Percentiles rank a stretch among this genome's conserved stretches.
phyloP scores from a whole-genome alignment of 495 filamentous ascomycete genomes.

The Bryoglossum gracile region DNA sequence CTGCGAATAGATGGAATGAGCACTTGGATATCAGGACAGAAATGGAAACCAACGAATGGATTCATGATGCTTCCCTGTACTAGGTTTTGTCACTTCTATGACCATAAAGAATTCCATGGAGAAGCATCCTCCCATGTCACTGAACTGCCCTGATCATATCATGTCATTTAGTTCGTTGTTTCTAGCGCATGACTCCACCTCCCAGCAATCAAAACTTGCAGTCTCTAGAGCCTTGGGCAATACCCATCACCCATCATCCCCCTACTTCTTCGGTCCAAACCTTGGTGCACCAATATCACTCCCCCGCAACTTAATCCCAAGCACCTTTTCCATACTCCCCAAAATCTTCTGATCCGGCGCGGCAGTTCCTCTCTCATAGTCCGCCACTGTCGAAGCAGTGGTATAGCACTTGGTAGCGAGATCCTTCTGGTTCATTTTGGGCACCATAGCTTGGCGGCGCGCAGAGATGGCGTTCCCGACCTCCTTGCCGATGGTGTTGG shows the following conservation, averaged over 20 bases:
- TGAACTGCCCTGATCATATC: background rate
- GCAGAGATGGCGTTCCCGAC: slow-evolving; percentile 79
- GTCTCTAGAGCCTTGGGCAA: background rate
- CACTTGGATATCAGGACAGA: slow-evolving; percentile 1
- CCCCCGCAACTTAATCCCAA: slow-evolving; percentile 80
- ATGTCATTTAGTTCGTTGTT: no score
- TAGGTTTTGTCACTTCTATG: slow-evolving; percentile 11
- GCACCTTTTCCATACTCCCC: slow-evolving; percentile 68
- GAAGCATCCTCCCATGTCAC: background rate
- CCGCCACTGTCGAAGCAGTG: slow-evolving; percentile 67
- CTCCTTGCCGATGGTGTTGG: slow-evolving; percentile 73
- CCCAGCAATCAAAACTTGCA: no score
- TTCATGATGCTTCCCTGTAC: slow-evolving; percentile 8
- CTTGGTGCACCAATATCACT: slow-evolving; percentile 66
- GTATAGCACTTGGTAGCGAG: slow-evolving; percentile 92
- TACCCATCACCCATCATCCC: slow-evolving; percentile 1
- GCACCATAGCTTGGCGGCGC: slow-evolving; percentile 60
- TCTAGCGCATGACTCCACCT: no score
- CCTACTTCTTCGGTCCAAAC: slow-evolving; percentile 51
- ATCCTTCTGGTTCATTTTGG: slow-evolving; percentile 95
- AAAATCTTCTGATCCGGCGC: slow-evolving; percentile 81
- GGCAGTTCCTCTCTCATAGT: slow-evolving; percentile 79
- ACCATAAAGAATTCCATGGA: slow-evolving; percentile 12
- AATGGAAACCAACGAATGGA: slow-evolving; percentile 6
- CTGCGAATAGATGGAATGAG: slow-evolving; percentile 1